Evolutionary conservation across 768 basidiomycete species (phyloP), one percentile per base, ranked within the genome.

Genomic region (Podaxis sp.): DNA sequence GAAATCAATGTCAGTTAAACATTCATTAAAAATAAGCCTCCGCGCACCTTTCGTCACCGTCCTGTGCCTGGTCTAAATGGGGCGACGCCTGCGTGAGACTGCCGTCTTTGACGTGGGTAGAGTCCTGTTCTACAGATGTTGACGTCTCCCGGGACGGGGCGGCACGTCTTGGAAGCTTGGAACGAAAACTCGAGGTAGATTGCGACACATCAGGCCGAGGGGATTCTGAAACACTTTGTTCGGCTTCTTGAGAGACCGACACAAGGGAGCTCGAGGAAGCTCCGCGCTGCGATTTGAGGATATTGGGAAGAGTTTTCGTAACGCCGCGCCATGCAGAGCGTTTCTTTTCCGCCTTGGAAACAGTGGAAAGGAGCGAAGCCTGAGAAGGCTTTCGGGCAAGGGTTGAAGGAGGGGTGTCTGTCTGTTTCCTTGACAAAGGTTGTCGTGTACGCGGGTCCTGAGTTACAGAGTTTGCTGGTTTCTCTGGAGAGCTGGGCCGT

Each of bases 311-410:
- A 15, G 36, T 39, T 30, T 59, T 59, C 15, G 58, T n/a, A 15
- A 59, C 58, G 1, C 58, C 58, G 11, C 58, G 58, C 58, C 58
- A 59, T 51, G 36, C 30, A 13, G 58, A 38, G 9, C 58, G 58
- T 28, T 52, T 59, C 49, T 59, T 59, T 11, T 59, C 58, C 5
- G 36, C 30, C 13, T 51, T 59, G 5, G 58, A 59, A 19, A 38
- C 22, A 2, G 58, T 59, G n/a, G 58, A 59, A 12, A 36, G 36
- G 13, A 59, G 19, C n/a, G 58, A 59, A 30, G 48, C 28, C 17
- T 59, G 48, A 3, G 58, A 59, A 24, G 58, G 58, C 38, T 59
- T 51, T 22, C 58, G 58, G 26, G 58, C 1, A 33, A 59, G 33
- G 24, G 33, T 48, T 9, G 22, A 46, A 5, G 57, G 28, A 28